Base-by-base conservation (phyloP, 225 moss, liverwort and hornwort species). In the Climacium dendroides region DNA sequence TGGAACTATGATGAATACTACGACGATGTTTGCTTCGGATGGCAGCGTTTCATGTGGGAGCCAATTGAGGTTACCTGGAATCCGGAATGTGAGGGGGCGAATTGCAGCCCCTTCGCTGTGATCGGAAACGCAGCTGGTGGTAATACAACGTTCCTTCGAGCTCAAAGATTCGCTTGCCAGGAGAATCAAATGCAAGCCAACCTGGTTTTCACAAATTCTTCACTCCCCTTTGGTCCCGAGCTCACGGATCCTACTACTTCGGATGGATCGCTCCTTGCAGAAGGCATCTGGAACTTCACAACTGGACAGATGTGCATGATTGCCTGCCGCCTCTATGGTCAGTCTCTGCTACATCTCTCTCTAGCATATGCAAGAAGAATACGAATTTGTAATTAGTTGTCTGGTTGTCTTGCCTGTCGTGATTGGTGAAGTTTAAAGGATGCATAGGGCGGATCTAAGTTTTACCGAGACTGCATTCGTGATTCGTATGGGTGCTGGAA, bases 281-380 rank as follows among this genome's bases (percentile, higher is more conserved):
- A 92, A 89, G 92, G 92, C 78, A 48, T 64, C 26, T 90, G 90
- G 92, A 74, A 90, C 73, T 43, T 29, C 59, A 18, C 7, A 30
- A 83, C 55, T 30, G 58, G 89, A 55, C 81, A 89, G 79, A 64
- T 90, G 65, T 92, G 92, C 90, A 90, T 92, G 92, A 70, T 92
- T 41, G 92, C 89, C 12, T 92, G 90, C 66, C 92, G 81, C 34
- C 85, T 64, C 26, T 70, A 87, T 50, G 92, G 92, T 89, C n/a
- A 82, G 92, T 73, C 63, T 45, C 50, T 67, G 37, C 26, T 58
- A 70, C 41, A 35, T 34, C 78, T 22, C 61, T 48, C 47, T 84
- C 43, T 47, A 15, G 41, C 15, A 43, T 23, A 43, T 45, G 57
- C 13, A 19, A 48, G 19, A 60, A 26, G 48, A 37, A 74, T n/a